Evolutionary conservation across 2,329 filamentous ascomycete species (phyloP).

Genomic region (Cercospora berteroae): DNA sequence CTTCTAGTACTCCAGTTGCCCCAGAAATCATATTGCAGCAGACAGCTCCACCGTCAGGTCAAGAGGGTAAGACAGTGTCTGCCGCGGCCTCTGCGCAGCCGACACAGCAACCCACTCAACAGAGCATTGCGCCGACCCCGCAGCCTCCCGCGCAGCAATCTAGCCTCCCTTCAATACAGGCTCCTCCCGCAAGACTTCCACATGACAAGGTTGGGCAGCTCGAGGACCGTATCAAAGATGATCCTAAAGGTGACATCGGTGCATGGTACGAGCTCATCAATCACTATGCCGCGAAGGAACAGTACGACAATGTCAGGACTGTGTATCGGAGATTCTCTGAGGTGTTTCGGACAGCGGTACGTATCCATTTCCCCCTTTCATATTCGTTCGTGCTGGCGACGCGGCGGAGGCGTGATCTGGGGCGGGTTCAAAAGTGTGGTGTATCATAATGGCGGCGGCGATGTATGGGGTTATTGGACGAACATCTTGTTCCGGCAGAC

Average conservation of each 20-base stretch:
- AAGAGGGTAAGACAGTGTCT: slow-evolving; percentile 35
- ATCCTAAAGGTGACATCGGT: slow-evolving; percentile 87
- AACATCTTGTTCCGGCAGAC: background rate
- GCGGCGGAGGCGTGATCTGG: background rate
- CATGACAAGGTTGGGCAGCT: slow-evolving; percentile 75
- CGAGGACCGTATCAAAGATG: slow-evolving; percentile 87
- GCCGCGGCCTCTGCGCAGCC: slow-evolving; percentile 22
- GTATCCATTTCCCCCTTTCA: slow-evolving; percentile 42
- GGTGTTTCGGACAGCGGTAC: slow-evolving; percentile 85
- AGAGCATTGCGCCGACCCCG: slow-evolving; percentile 21
- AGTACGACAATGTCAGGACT: slow-evolving; percentile 74
- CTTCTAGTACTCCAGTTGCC: slow-evolving; percentile 30
- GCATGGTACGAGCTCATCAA: slow-evolving; percentile 86
- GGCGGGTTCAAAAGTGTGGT: background rate
- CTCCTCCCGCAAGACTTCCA: slow-evolving; percentile 51
- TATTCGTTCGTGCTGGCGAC: background rate
- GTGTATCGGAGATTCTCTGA: slow-evolving; percentile 84
- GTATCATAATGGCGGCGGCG: background rate
- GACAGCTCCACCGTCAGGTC: slow-evolving; percentile 25
- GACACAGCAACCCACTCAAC: slow-evolving; percentile 16
- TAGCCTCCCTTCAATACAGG: slow-evolving; percentile 12
- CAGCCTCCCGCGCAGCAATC: slow-evolving; percentile 15
- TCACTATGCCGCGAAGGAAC: slow-evolving; percentile 78
- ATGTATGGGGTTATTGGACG: background rate
- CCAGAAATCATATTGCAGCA: slow-evolving; percentile 36